These are phyloP conservation scores for Gliomastix tumulicola DNA, from an alignment of 2,329 filamentous ascomycete genomes.

Conservation along the genomic window DNA sequence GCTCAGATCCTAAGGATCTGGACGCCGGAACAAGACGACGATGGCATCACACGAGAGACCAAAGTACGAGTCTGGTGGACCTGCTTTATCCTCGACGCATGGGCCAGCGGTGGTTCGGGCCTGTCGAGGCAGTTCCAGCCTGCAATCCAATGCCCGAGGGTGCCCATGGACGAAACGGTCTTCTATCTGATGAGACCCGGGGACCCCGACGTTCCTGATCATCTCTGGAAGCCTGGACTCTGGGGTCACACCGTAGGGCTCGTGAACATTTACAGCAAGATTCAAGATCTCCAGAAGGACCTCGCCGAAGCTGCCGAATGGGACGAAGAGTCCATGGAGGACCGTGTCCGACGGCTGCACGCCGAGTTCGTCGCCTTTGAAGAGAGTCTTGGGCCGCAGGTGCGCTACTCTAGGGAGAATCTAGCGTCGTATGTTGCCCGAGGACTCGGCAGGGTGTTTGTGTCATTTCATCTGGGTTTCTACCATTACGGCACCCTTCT, in stretches of 20 bases:
- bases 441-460: slow-evolving; percentile 20
- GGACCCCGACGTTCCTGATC: slow-evolving; percentile 11
- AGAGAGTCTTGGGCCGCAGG: slow-evolving; percentile 8
- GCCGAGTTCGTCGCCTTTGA: slow-evolving; percentile 15
- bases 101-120: slow-evolving; percentile 22
- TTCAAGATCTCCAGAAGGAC: slow-evolving; percentile 20
- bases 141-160: slow-evolving; percentile 6
- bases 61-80: slow-evolving; percentile 24
- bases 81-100: slow-evolving; percentile 22
- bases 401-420: slow-evolving; percentile 17
- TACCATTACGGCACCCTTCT: slow-evolving; percentile 24
- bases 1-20: slow-evolving; percentile 20
- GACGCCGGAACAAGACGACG: slow-evolving; percentile 9
- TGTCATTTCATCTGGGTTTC: slow-evolving; percentile 24
- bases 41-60: slow-evolving; percentile 17
- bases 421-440: slow-evolving; percentile 11
- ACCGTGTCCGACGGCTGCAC: slow-evolving; percentile 10
- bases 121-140: slow-evolving; percentile 17
- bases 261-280: slow-evolving; percentile 20
- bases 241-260: slow-evolving; percentile 23
- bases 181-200: slow-evolving; percentile 13
- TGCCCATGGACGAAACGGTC: slow-evolving; percentile 20
- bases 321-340: slow-evolving; percentile 17
- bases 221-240: slow-evolving; percentile 15
- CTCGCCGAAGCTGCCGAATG: slow-evolving; percentile 19